phyloP scores from a whole-genome alignment of 192 early-diverging fungal genomes.

The Rhizoclosmatium sp. region DNA sequence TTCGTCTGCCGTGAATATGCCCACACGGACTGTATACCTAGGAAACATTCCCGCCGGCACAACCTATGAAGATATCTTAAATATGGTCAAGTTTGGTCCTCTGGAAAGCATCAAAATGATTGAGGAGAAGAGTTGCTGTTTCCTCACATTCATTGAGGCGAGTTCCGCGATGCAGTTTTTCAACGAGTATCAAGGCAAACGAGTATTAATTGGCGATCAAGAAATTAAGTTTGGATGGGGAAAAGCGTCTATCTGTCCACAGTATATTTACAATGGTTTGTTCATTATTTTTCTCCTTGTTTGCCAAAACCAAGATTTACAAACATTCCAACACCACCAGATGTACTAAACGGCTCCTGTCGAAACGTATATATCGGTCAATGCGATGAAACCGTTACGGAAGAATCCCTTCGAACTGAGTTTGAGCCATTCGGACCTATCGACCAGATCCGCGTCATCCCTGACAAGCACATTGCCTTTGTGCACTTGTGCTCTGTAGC shows the following conservation, averaged over 20 bases:
- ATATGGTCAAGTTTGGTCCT: constrained; percentile 73
- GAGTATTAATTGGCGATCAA: constrained; percentile 59
- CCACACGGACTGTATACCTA: constrained; percentile 81
- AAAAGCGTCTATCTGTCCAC: constrained; percentile 58
- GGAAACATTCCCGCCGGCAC: constrained; percentile 74
- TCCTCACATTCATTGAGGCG: constrained; percentile 81
- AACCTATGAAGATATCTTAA: constrained; percentile 70
- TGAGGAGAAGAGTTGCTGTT: constrained; percentile 81
- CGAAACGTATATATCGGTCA: constrained; percentile 86
- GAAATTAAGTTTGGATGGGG: constrained; percentile 85
- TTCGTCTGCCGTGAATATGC: constrained; percentile 35
- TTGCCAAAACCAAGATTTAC: neutral
- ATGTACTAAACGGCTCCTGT: constrained; percentile 72
- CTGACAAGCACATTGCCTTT: constrained; percentile 83
- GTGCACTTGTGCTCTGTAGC: constrained; percentile 78
- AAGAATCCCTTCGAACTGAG: constrained; percentile 60
- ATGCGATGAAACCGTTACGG: constrained; percentile 69
- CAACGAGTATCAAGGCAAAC: constrained; percentile 57
- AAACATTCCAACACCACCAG: constrained; percentile 19
- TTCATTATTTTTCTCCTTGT: constrained; percentile 2
- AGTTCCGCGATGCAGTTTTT: constrained; percentile 68
- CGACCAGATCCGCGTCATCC: constrained; percentile 74
- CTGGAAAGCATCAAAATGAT: constrained; percentile 76
- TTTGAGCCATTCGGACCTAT: constrained; percentile 74
- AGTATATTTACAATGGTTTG: constrained; percentile 54